Conservation (phyloP, 306 rosid species). For the Dryas alaskensis region DNA sequence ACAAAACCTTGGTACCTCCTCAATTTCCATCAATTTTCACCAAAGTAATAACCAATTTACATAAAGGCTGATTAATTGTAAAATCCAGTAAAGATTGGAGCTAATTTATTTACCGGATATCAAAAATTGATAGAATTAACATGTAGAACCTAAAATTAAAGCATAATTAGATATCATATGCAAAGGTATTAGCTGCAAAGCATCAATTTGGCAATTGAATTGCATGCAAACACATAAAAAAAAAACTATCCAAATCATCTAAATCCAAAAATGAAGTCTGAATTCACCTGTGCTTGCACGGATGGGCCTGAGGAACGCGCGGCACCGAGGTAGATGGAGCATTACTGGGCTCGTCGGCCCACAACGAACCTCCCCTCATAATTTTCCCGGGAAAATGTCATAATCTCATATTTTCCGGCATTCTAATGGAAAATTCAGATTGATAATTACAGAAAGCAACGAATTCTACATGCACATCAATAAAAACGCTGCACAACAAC, state of each 20-base stretch:
- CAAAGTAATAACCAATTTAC: not conserved
- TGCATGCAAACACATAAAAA: not conserved
- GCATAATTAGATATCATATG: not conserved
- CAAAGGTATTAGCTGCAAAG: not conserved
- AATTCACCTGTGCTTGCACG: slow-evolving; percentile 30
- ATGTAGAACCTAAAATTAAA: not conserved
- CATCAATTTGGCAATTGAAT: not conserved
- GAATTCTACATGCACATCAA: not conserved
- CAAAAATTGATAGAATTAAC: too few relatives aligned
- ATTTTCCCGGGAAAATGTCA: slow-evolving; percentile 35
- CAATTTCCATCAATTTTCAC: not conserved
- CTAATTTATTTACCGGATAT: not conserved
- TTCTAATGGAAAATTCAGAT: slow-evolving; percentile 16
- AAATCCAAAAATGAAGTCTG: not conserved
- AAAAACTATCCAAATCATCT: not conserved
- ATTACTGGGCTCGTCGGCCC: slow-evolving; percentile 36
- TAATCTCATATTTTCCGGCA: slow-evolving; percentile 26
- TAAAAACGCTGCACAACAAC: too few relatives aligned
- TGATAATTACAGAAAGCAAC: not conserved
- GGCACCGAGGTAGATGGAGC: slow-evolving; percentile 38
- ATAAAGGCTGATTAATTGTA: not conserved
- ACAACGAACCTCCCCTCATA: slow-evolving; percentile 41
- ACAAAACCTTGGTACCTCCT: not conserved
- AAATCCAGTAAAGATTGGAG: not conserved
- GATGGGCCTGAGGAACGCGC: slow-evolving; percentile 15